Evolutionary conservation across 257 asterid genomes (phyloP), one percentile per base, ranked within the genome.

Genomic region (Gynochthodes officinalis): DNA sequence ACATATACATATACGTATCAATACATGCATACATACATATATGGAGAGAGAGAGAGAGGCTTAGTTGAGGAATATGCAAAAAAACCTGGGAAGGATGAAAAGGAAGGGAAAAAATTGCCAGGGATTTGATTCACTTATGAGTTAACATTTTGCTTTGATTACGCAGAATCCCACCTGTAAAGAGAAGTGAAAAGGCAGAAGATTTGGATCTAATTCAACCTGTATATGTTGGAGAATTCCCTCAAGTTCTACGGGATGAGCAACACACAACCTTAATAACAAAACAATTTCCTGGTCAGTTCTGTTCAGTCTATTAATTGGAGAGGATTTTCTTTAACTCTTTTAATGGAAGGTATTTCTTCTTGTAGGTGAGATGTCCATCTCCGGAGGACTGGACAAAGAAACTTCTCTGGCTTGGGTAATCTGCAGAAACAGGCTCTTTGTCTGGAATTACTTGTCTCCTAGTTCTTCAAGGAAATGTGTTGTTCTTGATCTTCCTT

Each of bases 351-450:
- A 37, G 67, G 15, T 74, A 76, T 39, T 67, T 53, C 70, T 44
- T 62, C 70, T 33, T 73, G 84, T 85, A 91, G 98, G 85, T 79
- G 91, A 84, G 79, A 74, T 83, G 30, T 80, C 75, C 73, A 70
- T 84, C 72, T 86, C 90, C 67, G 98, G 98, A 71, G 97, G 98
- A 80, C 82, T 93, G 88, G 96, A 93, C 84, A 84, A 88, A 83
- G 92, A 80, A 69, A 81, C 96, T 70, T 86, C 88, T 64, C 83
- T 91, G 62, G 94, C 96, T 18, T 93, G 98, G 98, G 78, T 89
- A 73, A 82, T 93, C 16, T 86, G 86, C 76, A 87, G 90, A 64
- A 80, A 72, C 82, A 82, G 72, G 67, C 85, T 91, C 80, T 93
- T 89, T 72, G 57, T 93, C 81, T 93, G 98, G 98, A 88, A 88